Evolutionary conservation across 345 rosid species (phyloP), one percentile per base, ranked within the genome.

Genomic region (Acer saccharum): DNA sequence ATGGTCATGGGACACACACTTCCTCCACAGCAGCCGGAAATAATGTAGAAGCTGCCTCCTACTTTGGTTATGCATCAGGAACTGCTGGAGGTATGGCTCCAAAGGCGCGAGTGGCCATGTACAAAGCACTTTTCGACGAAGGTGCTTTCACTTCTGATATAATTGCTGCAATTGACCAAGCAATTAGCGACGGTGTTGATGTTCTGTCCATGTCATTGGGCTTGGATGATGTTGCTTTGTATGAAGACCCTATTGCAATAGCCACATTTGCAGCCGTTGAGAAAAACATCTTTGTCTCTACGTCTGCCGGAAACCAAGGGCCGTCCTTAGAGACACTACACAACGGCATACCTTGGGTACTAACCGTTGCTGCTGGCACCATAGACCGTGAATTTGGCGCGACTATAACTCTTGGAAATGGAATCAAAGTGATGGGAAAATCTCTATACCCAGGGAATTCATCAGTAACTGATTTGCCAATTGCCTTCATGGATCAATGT

Each of bases 1-100:
- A 71, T 2, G 92, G 92, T 3, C 92, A 89, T 13, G 92, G 90
- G 71, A 89, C 90, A 6, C 92, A 89, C 76, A 87, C 90, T 17
- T 86, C 92, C 3, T 76, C 83, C 55, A 89, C 89, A 3, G 90
- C 89, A 0, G 92, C 90, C 1, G 90, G 90, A 41, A 83, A 44
- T 60, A 74, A 5, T 39, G 81, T 89, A 14, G 68, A 72, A 12
- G 80, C 65, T 4, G 87, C 83, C 1, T 84, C 90, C 0, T 87
- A 48, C 75, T 89, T 89, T 9, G 88, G 87, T 14, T 89, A 89
- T 66, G 90, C 89, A 17, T 16, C 78, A 0, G 92, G 92, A 29
- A 84, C 76, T 1, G 88, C 89, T 0, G 46, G 23, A 1, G 90
- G 89, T 13, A 80, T 84, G 78, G 90, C 90, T 6, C 88, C 90